These are phyloP conservation scores for Hypoxylon intermedium DNA, from an alignment of 495 filamentous ascomycete species.

Conservation along the genomic window DNA sequence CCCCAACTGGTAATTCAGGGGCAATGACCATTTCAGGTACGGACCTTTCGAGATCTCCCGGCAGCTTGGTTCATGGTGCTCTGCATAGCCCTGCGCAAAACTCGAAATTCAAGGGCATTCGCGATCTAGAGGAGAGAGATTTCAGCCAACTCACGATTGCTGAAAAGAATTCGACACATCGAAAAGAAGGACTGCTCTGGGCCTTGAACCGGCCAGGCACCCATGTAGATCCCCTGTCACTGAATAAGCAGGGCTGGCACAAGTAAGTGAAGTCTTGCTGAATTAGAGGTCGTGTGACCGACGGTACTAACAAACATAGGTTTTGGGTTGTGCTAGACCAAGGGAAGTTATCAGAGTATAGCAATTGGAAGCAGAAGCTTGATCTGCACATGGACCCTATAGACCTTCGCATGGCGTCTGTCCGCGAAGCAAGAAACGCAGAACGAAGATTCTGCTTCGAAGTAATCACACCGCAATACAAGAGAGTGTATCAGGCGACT, in stretches of 20 bases:
- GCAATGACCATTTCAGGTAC: conserved; percentile 33
- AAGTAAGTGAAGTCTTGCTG: no score
- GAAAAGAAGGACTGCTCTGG: conserved; percentile 95
- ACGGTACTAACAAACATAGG: conserved; percentile 54
- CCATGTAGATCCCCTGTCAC: conserved; percentile 90
- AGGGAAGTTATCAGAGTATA: conserved; percentile 95
- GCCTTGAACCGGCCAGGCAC: conserved; percentile 90
- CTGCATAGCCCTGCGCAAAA: conserved; percentile 62
- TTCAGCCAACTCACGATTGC: conserved; percentile 51
- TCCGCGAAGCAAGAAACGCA: conserved; percentile 90
- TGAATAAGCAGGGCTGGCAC: conserved; percentile 98
- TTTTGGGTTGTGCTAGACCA: conserved; percentile 99
- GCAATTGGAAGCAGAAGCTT: conserved; percentile 97
- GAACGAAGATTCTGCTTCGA: conserved; percentile 98
- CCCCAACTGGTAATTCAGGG: conserved; percentile 43
- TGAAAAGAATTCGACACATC: conserved; percentile 60
- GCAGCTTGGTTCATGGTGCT: conserved; percentile 46
- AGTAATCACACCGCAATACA: conserved; percentile 95
- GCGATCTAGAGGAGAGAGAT: conserved; percentile 86
- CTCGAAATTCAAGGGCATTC: conserved; percentile 82
- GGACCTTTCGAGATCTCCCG: conserved; percentile 55
- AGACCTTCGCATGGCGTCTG: conserved; percentile 94
- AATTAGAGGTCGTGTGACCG: neutral
- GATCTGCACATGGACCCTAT: conserved; percentile 99
- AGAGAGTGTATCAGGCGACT: conserved; percentile 95